Evolutionary conservation across 495 filamentous ascomycete species (phyloP).

Genomic region (Mycothermus thermophilus): DNA sequence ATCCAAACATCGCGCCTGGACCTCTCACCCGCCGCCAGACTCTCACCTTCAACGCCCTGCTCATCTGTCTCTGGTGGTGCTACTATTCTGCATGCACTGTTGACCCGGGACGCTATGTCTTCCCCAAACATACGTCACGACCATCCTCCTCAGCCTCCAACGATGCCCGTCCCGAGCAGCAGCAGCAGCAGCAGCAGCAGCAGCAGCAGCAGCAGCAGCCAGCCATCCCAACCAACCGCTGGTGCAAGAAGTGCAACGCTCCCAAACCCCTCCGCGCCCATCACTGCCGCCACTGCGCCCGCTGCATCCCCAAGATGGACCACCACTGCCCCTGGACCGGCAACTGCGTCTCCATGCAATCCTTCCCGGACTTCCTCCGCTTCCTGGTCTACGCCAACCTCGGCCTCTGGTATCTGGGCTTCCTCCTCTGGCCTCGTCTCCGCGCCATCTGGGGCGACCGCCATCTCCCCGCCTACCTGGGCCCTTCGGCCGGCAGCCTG

Average conservation of each 20-base stretch:
- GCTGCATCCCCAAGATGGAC: conserved; percentile 95
- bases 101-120: conserved; percentile 52
- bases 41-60: conserved; percentile 58
- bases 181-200: too few relatives aligned
- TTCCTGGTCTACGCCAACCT: conserved; percentile 68
- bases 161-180: conserved; percentile 12
- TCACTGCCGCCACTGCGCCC: conserved; percentile 77
- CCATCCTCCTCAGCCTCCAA: conserved; percentile 7
- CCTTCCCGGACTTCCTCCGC: conserved; percentile 79
- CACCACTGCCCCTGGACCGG: conserved; percentile 95
- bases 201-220: too few relatives aligned
- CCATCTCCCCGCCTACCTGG: conserved; percentile 67
- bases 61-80: conserved; percentile 61
- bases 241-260: conserved; percentile 78
- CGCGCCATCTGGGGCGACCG: conserved; percentile 51
- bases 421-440: conserved; percentile 47
- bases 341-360: conserved; percentile 85
- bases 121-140: too few relatives aligned
- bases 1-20: conserved; percentile 47
- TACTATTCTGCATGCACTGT: conserved; percentile 66
- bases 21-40: conserved; percentile 47
- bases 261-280: conserved; percentile 79
- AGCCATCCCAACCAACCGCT: conserved; percentile 30
- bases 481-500: conserved; percentile 51
- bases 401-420: conserved; percentile 45